Percentiles rank a stretch among this genome's conserved stretches.
Conservation (phyloP, 2,329 filamentous ascomycete species). For the Scedosporium minutisporum region DNA sequence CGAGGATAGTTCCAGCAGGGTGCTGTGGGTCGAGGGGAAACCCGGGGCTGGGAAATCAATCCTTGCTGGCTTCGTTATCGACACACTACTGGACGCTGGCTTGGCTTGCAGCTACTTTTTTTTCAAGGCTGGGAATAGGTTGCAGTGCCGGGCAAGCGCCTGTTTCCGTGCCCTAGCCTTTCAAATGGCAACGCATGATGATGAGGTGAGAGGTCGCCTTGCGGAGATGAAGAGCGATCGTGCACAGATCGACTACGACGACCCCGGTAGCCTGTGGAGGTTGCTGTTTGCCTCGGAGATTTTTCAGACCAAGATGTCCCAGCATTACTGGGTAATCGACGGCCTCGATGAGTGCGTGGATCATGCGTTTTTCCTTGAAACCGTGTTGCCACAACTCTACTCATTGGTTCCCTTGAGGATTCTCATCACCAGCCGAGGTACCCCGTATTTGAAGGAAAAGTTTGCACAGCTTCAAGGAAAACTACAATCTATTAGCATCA, state of each 20-base stretch:
- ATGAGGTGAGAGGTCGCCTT: not conserved
- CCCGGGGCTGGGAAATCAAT: not conserved
- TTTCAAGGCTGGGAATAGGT: not conserved
- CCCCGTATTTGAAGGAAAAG: not conserved
- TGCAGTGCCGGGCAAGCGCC: not conserved
- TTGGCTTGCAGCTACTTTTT: not conserved
- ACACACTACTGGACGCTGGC: not conserved
- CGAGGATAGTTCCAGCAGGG: slow-evolving; percentile 3
- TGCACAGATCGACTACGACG: not conserved
- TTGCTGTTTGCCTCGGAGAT: slow-evolving; percentile 17
- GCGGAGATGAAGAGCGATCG: not conserved
- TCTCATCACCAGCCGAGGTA: not conserved
- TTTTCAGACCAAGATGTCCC: slow-evolving; percentile 10
- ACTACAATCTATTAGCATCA: not conserved
- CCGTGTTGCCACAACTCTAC: slow-evolving; percentile 13
- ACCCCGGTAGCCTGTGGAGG: slow-evolving; percentile 3
- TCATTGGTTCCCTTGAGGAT: not conserved
- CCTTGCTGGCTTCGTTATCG: not conserved
- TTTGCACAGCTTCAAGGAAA: not conserved
- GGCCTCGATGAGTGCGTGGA: slow-evolving; percentile 23
- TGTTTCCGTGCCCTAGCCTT: not conserved
- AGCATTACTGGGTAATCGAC: slow-evolving; percentile 23
- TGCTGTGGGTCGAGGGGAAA: not conserved
- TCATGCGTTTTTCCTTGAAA: slow-evolving; percentile 11
- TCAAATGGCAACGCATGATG: not conserved